Evolutionary conservation across 345 rosid genomes (phyloP).

Genomic region (Microcos paniculata): DNA sequence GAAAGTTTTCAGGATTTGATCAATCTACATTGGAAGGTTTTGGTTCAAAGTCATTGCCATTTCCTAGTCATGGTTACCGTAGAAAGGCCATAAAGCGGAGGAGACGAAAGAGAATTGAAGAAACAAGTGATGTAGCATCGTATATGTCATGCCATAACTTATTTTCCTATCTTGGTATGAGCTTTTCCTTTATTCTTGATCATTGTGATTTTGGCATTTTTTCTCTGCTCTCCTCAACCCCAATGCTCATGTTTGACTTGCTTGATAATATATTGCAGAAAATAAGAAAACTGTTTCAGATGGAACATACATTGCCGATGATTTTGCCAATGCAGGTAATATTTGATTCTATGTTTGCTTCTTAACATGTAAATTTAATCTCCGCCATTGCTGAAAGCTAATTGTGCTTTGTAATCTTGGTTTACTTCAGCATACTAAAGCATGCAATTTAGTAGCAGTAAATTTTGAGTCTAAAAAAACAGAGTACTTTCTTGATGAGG

Average conservation of each 20-base stretch:
- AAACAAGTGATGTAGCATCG: constrained; percentile 44
- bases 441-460: not conserved
- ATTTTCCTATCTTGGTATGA: constrained; percentile 67
- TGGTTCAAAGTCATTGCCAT: constrained; percentile 72
- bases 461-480: not conserved
- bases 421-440: not conserved
- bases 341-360: not conserved
- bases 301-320: constrained; percentile 53
- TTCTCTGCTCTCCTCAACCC: not conserved
- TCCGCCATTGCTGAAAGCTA: not conserved
- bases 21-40: constrained; percentile 49
- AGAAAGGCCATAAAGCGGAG: constrained; percentile 67
- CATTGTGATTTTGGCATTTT: constrained; percentile 14
- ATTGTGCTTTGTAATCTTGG: not conserved
- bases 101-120: constrained; percentile 74
- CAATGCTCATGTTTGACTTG: not conserved
- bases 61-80: constrained; percentile 46
- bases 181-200: constrained; percentile 19
- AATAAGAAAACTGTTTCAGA: constrained; percentile 62
- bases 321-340: constrained; percentile 52
- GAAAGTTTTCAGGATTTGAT: constrained; percentile 39
- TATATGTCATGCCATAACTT: constrained; percentile 62
- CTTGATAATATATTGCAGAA: constrained; percentile 47
- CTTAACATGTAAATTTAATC: not conserved
- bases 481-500: not conserved